Evolutionary conservation across 352 stramenopile species (phyloP), one percentile per base, ranked within the genome.

Genomic region (Phytopythium sindhum): DNA sequence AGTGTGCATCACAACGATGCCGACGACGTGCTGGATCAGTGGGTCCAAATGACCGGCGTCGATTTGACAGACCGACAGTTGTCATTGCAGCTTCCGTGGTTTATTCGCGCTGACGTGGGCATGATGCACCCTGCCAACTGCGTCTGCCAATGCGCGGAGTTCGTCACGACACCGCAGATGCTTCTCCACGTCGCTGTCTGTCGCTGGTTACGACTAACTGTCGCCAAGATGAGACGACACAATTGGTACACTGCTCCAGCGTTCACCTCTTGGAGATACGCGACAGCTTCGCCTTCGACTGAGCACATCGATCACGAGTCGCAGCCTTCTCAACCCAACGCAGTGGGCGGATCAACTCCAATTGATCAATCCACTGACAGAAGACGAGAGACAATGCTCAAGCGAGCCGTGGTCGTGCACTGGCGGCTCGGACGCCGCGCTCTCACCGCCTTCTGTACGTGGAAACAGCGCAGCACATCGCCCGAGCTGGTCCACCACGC

Each of bases 391-490:
- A 33, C 7, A n/a, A 26, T 31, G 2, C 29, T 52, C 2, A 39
- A 45, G 37, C 60, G 26, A 39, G 24, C 55, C 15, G 56, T 76
- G n/a, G 21, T 84, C 33, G 68, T 68, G 23, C 68, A 81, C 41
- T 84, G 75, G 75, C 61, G 59, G 4, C 64, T 76, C 19, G 65
- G 67, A 0, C 64, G 65, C 1, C 64, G 65, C 19, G 65, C 58
- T 28, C 73, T 79, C n/a, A 12, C 60, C 14, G 75, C 73, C 12
- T 78, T 84, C 28, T 66, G 75, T 33, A 62, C 57, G 28, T 82
- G 73, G 74, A 81, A 80, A 41, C 68, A 67, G 42, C 29, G 60
- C 33, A 14, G 9, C 8, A 68, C 35, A 12, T 77, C 59, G n/a
- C 26, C 53, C 10, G 53, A 69, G 12, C 59, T 77, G 24, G 37